Evolutionary conservation across 73 alveolate species (phyloP), one percentile per base, ranked within the genome.

Genomic region (Blepharisma japonicum): DNA sequence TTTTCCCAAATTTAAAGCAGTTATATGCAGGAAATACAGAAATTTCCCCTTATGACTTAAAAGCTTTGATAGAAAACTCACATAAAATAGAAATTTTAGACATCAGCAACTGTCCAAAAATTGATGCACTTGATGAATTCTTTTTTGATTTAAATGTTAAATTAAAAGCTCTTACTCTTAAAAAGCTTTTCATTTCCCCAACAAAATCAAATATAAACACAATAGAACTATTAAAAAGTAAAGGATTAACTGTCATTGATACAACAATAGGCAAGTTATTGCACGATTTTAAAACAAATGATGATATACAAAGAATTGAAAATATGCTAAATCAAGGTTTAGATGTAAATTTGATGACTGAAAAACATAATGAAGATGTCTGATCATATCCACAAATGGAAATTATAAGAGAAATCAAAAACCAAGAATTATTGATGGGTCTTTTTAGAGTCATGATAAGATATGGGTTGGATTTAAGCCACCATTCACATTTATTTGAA

Each of bases 1-100:
- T 61, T 20, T 61, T 18, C 46, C 74, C 74, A 14, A 61, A 61
- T 61, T 61, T 61, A 25, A 25, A 14, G 2, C 14, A 25, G 5
- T 25, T 61, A 20, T 61, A 61, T 61, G 74, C 74, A 2, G 74
- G 74, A 11, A 61, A 61, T 25, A 61, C 74, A 25, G 18, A 20
- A 4, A 61, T 39, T 18, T 14, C 11, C 39, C 23, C 23, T 8
- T n/a, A 61, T 61, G 18, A 61, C 5, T 61, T 61, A 18, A 61
- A 18, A 25, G 11, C 5, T 18, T 8, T 61, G 11, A 8, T 61
- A 18, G 74, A 25, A 61, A 61, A 39, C n/a, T 61, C 23, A 11
- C 74, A n/a, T 20, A 61, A 25, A 25, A 8, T 61, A 14, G 47
- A 61, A 39, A 5, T 61, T 5, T 5, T 61, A 2, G 74, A 61